Percentiles rank a stretch among this genome's conserved stretches.
phyloP scores from a whole-genome alignment of 176 grass and related monocot species.

The Lolium multiflorum region DNA sequence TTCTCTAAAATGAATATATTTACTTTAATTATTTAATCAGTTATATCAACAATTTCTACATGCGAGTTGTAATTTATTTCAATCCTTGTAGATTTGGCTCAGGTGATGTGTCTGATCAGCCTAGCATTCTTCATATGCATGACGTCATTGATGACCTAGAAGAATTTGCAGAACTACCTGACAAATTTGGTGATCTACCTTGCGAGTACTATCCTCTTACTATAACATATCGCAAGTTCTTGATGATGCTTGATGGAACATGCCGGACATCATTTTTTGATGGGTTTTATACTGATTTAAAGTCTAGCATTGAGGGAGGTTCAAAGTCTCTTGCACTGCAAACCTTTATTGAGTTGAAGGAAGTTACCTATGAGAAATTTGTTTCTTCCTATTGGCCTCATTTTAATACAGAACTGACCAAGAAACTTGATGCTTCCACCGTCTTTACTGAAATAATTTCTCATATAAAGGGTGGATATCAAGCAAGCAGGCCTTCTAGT shows the following conservation, averaged over 20 bases:
- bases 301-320: background rate
- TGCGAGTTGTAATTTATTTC: background rate
- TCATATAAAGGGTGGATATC: conserved; percentile 68
- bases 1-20: background rate
- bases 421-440: conserved; percentile 66
- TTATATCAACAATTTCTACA: background rate
- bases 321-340: conserved; percentile 58
- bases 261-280: conserved; percentile 62
- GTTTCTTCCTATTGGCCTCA: conserved; percentile 67
- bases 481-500: background rate
- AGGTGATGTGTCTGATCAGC: conserved; percentile 39
- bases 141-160: conserved; percentile 51
- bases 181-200: conserved; percentile 41
- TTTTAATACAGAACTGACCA: conserved; percentile 66
- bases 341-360: conserved; percentile 63
- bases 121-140: conserved; percentile 56
- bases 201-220: conserved; percentile 58
- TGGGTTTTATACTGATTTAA: conserved; percentile 43
- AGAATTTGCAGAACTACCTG: conserved; percentile 64
- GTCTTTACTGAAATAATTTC: conserved; percentile 87
- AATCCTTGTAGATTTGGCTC: conserved; percentile 54
- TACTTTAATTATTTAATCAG: background rate
- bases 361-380: conserved; percentile 82
- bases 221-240: conserved; percentile 73
- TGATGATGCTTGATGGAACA: conserved; percentile 95